Base-by-base conservation (phyloP, 164 flowering plant genomes). In the Chimonanthus praecox region DNA sequence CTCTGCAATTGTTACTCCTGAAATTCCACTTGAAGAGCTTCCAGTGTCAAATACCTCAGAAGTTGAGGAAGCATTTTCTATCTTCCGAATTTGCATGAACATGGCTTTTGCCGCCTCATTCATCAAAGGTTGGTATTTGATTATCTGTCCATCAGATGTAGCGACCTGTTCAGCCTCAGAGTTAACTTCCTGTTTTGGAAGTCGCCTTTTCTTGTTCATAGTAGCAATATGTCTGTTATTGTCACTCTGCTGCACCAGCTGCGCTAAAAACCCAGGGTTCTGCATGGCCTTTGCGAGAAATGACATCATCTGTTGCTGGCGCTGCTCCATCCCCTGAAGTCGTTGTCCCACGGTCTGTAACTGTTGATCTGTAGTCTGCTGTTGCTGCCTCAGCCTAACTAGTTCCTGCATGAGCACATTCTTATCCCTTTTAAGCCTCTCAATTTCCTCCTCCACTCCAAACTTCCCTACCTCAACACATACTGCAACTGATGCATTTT, bases 251-350 rank as follows among this genome's bases (percentile, higher is more conserved):
- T 89, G 90, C 21, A 87, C 88, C 63, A 91, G 58, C 79, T 91
- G 92, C 18, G 85, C 74, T 18, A 89, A 79, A 77, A 89, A 87
- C 3, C 88, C 86, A 33, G 96, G 94, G 74, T 82, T 88, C 58
- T 89, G 89, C 87, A 91, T 76, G 8, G 96, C 92, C 82, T 88
- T 91, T 3, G 93, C 92, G 60, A 91, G 88, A 72, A 91, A 89
- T 3, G 92, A 85, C 92, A 91, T 89, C 92, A 91, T 91, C 64
- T 91, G 89, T 58, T 87, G 89, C 78, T 89, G 94, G 62, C 88
- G 77, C 77, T 89, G 86, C 78, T 91, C 97, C 90, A 87, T 89
- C 9, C 62, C 82, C 75, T 88, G 92, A 60, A 91, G 80, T 7
- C 89, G 84, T 72, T 85, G 90, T 54, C 81, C 90, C 48, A 89